A percentile compares a stretch with the other conserved stretches of the same genome.
phyloP scores from a whole-genome alignment of 2,329 filamentous ascomycete species.

The Calonectria hawksworthii region DNA sequence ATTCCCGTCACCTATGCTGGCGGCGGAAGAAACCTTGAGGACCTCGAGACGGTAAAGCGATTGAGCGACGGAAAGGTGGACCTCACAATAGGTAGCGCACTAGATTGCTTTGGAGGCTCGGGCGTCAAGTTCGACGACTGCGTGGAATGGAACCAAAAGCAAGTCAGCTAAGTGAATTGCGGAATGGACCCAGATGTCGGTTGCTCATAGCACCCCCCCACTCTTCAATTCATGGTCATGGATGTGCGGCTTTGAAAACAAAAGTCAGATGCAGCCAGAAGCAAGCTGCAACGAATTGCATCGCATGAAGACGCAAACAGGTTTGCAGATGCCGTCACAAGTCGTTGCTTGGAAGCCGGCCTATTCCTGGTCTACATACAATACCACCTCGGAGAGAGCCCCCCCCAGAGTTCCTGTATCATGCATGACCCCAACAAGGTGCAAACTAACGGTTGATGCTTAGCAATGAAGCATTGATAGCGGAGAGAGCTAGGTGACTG shows the following conservation, averaged over 20 bases:
- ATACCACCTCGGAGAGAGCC: slow-evolving; percentile 16
- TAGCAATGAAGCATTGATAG: slow-evolving; percentile 8
- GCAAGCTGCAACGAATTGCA: slow-evolving; percentile 31
- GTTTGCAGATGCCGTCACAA: slow-evolving; percentile 8
- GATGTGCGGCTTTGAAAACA: slow-evolving; percentile 12
- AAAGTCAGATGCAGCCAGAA: slow-evolving; percentile 27
- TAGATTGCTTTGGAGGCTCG: slow-evolving; percentile 94
- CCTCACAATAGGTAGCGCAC: slow-evolving; percentile 93
- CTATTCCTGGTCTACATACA: slow-evolving; percentile 11
- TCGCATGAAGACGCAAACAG: slow-evolving; percentile 23
- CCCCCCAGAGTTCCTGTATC: slow-evolving; percentile 24
- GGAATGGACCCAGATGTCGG: slow-evolving; percentile 8
- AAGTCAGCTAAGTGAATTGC: slow-evolving; percentile 42
- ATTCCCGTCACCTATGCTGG: slow-evolving; percentile 98
- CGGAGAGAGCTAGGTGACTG: slow-evolving; percentile 6
- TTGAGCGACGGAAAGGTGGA: slow-evolving; percentile 88
- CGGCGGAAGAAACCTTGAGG: slow-evolving; percentile 85
- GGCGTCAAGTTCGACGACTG: slow-evolving; percentile 92
- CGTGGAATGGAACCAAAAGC: slow-evolving; percentile 82
- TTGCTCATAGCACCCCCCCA: slow-evolving; percentile 16
- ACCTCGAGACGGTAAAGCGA: slow-evolving; percentile 84
- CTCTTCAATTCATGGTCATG: slow-evolving; percentile 12
- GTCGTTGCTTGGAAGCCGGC: slow-evolving; percentile 4
- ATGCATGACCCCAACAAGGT: slow-evolving; percentile 21
- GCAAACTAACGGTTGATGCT: slow-evolving; percentile 7